These are phyloP conservation scores for Apiospora marii DNA, from an alignment of 2,329 filamentous ascomycete genomes.

Conservation along the genomic window DNA sequence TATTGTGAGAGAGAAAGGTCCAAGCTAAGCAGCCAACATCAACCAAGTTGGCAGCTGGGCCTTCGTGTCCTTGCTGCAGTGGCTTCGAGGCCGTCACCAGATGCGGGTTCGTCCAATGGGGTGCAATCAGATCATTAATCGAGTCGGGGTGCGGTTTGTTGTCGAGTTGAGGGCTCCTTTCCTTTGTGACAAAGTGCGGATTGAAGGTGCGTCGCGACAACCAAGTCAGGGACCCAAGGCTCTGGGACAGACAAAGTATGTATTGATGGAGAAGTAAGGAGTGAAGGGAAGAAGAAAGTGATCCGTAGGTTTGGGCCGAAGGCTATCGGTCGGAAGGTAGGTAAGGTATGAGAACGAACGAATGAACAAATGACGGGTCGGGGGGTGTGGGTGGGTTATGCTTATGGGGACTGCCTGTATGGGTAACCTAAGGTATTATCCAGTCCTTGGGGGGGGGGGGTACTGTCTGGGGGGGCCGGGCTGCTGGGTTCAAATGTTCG, in stretches of 20 bases:
- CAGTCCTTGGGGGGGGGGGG: neutral
- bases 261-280: constrained; percentile 14
- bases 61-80: neutral
- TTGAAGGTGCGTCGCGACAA: constrained; percentile 7
- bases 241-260: constrained; percentile 17
- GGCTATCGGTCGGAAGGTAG: constrained; percentile 16
- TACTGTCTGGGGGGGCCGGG: neutral
- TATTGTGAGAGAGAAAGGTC: neutral
- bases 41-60: constrained; percentile 15
- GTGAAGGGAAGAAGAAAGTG: constrained; percentile 14
- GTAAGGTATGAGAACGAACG: constrained; percentile 19
- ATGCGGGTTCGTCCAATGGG: constrained; percentile 12
- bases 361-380: constrained; percentile 21
- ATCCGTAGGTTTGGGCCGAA: constrained; percentile 21
- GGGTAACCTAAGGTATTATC: constrained; percentile 8
- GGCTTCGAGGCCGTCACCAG: constrained; percentile 9
- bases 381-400: constrained; percentile 20
- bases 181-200: neutral
- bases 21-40: constrained; percentile 11
- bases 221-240: constrained; percentile 3
- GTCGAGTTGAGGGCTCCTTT: neutral
- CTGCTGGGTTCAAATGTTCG: constrained; percentile 14
- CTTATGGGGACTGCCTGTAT: constrained; percentile 18
- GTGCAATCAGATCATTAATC: neutral
- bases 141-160: neutral